Base-by-base conservation (phyloP, 495 filamentous ascomycete species). In the Jackrogersella minutella region DNA sequence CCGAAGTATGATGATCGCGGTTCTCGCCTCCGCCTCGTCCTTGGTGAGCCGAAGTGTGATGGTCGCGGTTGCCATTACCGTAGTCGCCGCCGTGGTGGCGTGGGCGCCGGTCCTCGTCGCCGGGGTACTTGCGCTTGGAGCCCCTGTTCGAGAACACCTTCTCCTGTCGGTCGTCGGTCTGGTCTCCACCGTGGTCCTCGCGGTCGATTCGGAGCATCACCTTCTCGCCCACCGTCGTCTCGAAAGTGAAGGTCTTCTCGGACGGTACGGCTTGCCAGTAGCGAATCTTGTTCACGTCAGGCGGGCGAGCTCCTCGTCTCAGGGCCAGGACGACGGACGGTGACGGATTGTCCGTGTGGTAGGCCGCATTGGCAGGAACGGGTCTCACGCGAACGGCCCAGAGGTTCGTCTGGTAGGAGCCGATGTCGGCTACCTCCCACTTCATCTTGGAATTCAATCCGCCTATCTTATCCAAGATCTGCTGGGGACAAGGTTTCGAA, bases 191-290 rank as follows among this genome's bases (percentile, higher is more conserved):
- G 0, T 76, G 67, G 55, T 84, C 80, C 43, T 94, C 89, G 56
- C 86, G 81, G 75, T 97, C 92, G 33, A 98, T 86, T 9, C 90
- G 85, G 41, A 98, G 78, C 44, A 94, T 78, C 14, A 89, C 85
- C 77, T 96, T 97, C 78, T 98, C 93, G 8, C 90, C 92, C 1
- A 99, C 88, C 1, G 85, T 86, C 0, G 90, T 92, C 60, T 92
- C 90, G 64, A 99, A 89, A 1, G 82, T 79, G 51, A 93, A 82
- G 8, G 73, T 72, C 56, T 88, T 86, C 13, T 91, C 88, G 24
- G 85, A 78, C 2, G 89, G 79, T 8, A 96, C 81, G 1, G 89
- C 86, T 69, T 92, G 86, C 95, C 95, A 99, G 60, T 90, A 87
- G 24, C 87, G 86, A 54, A 98, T 97, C 68, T 87, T 89, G 51